phyloP scores from a whole-genome alignment of 495 filamentous ascomycete species.

The Pyrenopolyporus hunteri region DNA sequence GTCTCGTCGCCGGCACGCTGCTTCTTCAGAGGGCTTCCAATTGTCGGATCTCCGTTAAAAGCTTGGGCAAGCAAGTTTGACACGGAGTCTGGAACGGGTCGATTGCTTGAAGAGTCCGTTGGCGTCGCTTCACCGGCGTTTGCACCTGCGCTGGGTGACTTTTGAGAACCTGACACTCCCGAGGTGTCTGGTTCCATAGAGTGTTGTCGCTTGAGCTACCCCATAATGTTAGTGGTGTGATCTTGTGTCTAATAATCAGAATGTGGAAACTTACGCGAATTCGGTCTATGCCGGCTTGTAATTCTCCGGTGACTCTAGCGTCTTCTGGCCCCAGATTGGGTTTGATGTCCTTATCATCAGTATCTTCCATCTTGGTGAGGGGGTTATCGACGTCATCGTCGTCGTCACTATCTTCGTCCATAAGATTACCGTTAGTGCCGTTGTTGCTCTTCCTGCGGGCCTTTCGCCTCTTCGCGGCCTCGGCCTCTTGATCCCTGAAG shows the following conservation, averaged over 20 bases:
- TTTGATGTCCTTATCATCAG: slow-evolving; percentile 72
- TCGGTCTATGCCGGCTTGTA: slow-evolving; percentile 87
- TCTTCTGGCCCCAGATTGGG: slow-evolving; percentile 72
- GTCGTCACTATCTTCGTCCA: slow-evolving; percentile 66
- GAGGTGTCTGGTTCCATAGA: slow-evolving; percentile 75
- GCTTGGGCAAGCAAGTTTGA: slow-evolving; percentile 53
- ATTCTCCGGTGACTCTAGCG: slow-evolving; percentile 78
- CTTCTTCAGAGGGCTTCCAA: slow-evolving; percentile 86
- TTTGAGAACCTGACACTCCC: slow-evolving; percentile 44
- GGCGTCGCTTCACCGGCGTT: slow-evolving; percentile 44
- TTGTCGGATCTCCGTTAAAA: slow-evolving; percentile 57
- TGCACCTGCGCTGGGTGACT: slow-evolving; percentile 47
- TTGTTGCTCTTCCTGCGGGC: slow-evolving; percentile 63
- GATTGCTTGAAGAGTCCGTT: slow-evolving; percentile 47
- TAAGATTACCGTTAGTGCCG: slow-evolving; percentile 46
- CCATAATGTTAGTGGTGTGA: slow-evolving; percentile 32
- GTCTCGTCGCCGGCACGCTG: slow-evolving; percentile 71
- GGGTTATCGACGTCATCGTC: slow-evolving; percentile 77
- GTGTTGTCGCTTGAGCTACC: slow-evolving; percentile 92
- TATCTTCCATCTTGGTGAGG: slow-evolving; percentile 68
- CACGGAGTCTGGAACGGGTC: slow-evolving; percentile 32
- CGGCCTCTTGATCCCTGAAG: slow-evolving; percentile 75
- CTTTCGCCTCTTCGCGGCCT: slow-evolving; percentile 56
- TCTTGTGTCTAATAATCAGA: neutral
- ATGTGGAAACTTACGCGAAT: slow-evolving; percentile 74